Conservation (phyloP, 495 filamentous ascomycete species). For the Cryomyces minteri region DNA sequence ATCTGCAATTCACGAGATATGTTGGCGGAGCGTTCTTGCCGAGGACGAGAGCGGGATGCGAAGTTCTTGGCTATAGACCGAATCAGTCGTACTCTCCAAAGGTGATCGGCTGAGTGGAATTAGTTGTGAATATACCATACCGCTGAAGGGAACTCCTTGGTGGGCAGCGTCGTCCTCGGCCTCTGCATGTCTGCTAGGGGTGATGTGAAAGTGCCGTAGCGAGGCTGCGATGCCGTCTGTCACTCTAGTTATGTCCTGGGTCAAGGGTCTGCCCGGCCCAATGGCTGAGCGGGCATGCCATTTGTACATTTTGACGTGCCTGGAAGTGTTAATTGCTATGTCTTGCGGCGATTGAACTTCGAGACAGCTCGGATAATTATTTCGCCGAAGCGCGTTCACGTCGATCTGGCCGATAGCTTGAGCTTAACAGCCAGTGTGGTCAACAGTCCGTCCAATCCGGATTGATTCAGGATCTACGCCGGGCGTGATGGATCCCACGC, state of each 20-base stretch:
- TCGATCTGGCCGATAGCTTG: neutral
- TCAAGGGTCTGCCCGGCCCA: slow-evolving; percentile 10
- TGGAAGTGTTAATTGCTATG: too few species aligned
- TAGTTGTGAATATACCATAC: neutral
- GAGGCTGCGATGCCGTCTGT: slow-evolving; percentile 24
- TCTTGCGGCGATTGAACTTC: too few species aligned
- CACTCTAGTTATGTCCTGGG: slow-evolving; percentile 17
- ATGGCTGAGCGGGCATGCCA: slow-evolving; percentile 16
- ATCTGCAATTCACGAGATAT: too few species aligned
- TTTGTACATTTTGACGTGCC: slow-evolving; percentile 10
- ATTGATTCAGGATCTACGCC: too few species aligned
- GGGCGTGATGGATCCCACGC: too few species aligned
- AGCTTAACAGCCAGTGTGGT: too few species aligned
- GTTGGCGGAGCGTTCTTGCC: neutral
- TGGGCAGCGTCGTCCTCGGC: neutral
- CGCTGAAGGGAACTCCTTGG: neutral
- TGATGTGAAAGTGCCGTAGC: slow-evolving; percentile 18
- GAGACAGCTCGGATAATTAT: neutral
- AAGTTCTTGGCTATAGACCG: neutral
- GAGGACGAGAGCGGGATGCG: neutral
- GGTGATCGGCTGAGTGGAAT: too few species aligned
- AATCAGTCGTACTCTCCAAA: neutral
- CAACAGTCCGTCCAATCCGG: too few species aligned
- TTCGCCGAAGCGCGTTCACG: neutral
- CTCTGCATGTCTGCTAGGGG: neutral